Conservation (phyloP, 2,329 filamentous ascomycete genomes). For the Monilinia aucupariae region DNA sequence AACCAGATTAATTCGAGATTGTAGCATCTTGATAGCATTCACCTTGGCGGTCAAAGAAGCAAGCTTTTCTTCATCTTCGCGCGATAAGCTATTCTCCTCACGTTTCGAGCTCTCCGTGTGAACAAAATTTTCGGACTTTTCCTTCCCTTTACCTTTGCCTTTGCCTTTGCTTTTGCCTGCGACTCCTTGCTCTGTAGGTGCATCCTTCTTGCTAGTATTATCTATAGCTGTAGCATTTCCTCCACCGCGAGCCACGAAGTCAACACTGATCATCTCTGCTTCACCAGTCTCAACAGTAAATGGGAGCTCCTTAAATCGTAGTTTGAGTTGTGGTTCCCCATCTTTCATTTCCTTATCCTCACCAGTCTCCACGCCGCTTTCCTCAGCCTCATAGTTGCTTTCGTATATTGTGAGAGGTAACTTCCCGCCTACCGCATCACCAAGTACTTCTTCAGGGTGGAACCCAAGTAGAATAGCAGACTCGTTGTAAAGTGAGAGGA, state of each 20-base stretch:
- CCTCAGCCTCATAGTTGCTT: constrained; percentile 69
- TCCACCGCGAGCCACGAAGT: constrained; percentile 81
- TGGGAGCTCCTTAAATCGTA: constrained; percentile 76
- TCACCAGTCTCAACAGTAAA: constrained; percentile 91
- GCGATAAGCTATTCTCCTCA: constrained; percentile 49
- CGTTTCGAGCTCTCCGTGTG: constrained; percentile 34
- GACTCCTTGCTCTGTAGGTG: constrained; percentile 30
- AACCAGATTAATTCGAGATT: constrained; percentile 67
- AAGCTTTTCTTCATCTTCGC: constrained; percentile 57
- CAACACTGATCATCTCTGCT: constrained; percentile 95
- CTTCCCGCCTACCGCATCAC: constrained; percentile 63
- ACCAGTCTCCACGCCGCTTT: constrained; percentile 43
- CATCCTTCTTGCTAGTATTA: constrained; percentile 28
- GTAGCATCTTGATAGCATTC: constrained; percentile 91
- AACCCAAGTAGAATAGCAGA: constrained; percentile 81
- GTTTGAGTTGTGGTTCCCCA: constrained; percentile 46
- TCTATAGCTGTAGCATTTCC: constrained; percentile 67
- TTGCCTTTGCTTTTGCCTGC: constrained; percentile 29
- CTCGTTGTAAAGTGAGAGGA: constrained; percentile 72
- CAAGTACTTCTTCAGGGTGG: constrained; percentile 58
- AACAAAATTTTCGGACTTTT: constrained; percentile 28
- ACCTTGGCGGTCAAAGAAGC: constrained; percentile 73
- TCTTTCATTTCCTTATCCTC: constrained; percentile 72
- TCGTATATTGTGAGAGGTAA: constrained; percentile 91
- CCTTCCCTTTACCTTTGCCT: constrained; percentile 31